Conservation (phyloP, 805 yeast species). For the Teunomyces barrocoloradensis region DNA sequence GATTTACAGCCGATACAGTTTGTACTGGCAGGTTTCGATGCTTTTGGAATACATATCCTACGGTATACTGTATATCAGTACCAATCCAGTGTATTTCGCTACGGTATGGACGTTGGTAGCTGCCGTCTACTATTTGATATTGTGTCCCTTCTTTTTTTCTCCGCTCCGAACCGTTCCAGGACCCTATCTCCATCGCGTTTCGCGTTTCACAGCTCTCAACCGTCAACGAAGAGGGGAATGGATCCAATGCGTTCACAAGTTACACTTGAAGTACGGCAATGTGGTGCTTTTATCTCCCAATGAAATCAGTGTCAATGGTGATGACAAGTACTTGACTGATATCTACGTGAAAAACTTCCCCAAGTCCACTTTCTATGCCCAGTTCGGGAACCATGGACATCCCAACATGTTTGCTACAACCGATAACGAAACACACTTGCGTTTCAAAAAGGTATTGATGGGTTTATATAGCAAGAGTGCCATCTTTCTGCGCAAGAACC, state of each 20-base stretch:
- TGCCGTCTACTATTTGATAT: constrained; percentile 26
- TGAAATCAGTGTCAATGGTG: constrained; percentile 57
- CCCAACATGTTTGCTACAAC: constrained; percentile 59
- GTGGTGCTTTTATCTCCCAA: constrained; percentile 60
- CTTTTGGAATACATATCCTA: neutral
- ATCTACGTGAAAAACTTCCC: constrained; percentile 58
- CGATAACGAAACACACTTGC: constrained; percentile 47
- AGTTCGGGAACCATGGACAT: constrained; percentile 57
- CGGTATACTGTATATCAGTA: neutral
- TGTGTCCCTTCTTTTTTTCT: constrained; percentile 48
- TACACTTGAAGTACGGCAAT: constrained; percentile 60
- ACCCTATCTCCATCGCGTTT: constrained; percentile 49
- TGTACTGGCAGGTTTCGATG: neutral
- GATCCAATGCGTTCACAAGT: constrained; percentile 38
- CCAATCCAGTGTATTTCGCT: neutral
- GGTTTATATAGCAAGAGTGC: constrained; percentile 35
- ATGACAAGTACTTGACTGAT: constrained; percentile 48
- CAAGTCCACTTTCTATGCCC: constrained; percentile 56
- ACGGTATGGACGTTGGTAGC: neutral
- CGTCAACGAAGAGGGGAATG: constrained; percentile 46
- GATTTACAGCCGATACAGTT: neutral
- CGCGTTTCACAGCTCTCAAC: constrained; percentile 32
- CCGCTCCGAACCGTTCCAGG: constrained; percentile 58
- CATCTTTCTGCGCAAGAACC: constrained; percentile 28
- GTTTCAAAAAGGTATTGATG: constrained; percentile 31